A percentile compares a stretch with the other conserved stretches of the same genome.
These are phyloP conservation scores for Rostrohypoxylon terebratum DNA, from an alignment of 495 filamentous ascomycete genomes.

Conservation along the genomic window DNA sequence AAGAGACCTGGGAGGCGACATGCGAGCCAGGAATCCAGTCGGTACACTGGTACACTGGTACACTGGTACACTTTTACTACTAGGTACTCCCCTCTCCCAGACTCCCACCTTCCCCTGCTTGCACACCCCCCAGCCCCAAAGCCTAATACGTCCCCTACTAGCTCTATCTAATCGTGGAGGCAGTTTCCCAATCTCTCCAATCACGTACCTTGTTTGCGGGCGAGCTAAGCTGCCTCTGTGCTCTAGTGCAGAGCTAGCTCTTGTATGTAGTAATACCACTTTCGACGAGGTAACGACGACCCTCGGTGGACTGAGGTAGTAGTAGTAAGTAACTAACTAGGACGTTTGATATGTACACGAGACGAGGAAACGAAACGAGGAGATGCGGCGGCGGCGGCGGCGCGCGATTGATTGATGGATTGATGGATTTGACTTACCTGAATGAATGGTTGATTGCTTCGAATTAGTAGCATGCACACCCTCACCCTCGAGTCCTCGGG, in stretches of 20 bases:
- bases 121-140: conserved; percentile 26
- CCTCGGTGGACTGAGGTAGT: conserved; percentile 23
- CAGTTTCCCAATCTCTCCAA: conserved; percentile 33
- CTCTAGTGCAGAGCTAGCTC: conserved; percentile 44
- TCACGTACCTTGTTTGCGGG: conserved; percentile 33
- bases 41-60: neutral
- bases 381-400: neutral
- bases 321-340: conserved; percentile 15
- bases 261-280: conserved; percentile 40
- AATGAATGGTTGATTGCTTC: conserved; percentile 14
- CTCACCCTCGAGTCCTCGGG: conserved; percentile 5
- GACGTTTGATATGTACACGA: neutral
- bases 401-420: conserved; percentile 27
- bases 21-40: conserved; percentile 29
- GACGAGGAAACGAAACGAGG: conserved; percentile 3
- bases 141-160: conserved; percentile 34
- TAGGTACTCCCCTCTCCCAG: conserved; percentile 10
- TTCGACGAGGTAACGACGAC: conserved; percentile 31
- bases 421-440: too few species aligned
- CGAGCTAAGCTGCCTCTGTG: conserved; percentile 35
- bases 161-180: conserved; percentile 47
- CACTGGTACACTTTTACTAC: too few species aligned
- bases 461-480: conserved; percentile 4
- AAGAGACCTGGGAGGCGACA: neutral
- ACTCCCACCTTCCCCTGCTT: conserved; percentile 32